These are phyloP conservation scores for Hortiboletus rubellus DNA, from an alignment of 1,284 basidiomycete genomes.

Conservation along the genomic window DNA sequence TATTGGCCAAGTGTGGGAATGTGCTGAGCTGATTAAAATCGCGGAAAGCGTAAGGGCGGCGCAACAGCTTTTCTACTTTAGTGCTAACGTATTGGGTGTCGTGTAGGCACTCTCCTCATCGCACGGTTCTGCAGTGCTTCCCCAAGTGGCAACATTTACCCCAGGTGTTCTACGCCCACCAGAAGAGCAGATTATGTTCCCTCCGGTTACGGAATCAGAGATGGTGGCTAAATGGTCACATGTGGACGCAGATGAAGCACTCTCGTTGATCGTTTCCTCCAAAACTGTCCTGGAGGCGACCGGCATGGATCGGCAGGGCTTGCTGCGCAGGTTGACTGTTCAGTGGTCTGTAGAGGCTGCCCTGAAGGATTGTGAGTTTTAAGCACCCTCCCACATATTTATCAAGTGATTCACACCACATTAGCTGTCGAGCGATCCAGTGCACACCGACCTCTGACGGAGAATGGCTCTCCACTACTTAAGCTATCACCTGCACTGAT, in stretches of 20 bases:
- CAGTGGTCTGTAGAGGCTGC: constrained; percentile 79
- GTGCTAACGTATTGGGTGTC: constrained; percentile 12
- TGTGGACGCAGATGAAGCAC: constrained; percentile 56
- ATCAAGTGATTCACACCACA: constrained; percentile 1
- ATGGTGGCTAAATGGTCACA: constrained; percentile 28
- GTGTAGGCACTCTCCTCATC: constrained; percentile 40
- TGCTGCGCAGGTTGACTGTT: constrained; percentile 53
- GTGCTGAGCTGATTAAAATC: constrained; percentile 50
- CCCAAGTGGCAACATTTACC: constrained; percentile 31
- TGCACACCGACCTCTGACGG: constrained; percentile 59
- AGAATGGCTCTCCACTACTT: constrained; percentile 68
- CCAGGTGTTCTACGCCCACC: constrained; percentile 34
- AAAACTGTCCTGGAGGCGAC: constrained; percentile 60
- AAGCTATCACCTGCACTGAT: constrained; percentile 81
- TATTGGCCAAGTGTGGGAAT: constrained; percentile 75
- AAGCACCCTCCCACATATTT: constrained; percentile 4
- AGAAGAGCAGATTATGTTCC: constrained; percentile 32
- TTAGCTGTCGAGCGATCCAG: constrained; percentile 62
- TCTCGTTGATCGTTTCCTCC: constrained; percentile 53
- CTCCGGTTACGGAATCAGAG: constrained; percentile 21
- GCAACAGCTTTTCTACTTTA: constrained; percentile 17
- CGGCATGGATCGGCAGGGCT: constrained; percentile 55
- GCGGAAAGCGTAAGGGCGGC: constrained; percentile 53
- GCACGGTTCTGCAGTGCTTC: constrained; percentile 33
- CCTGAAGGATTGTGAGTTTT: constrained; percentile 67